A percentile compares a stretch with the other conserved stretches of the same genome.
Evolutionary conservation across 208 protist genomes (phyloP).

Genomic region (Leishmania aethiopica): DNA sequence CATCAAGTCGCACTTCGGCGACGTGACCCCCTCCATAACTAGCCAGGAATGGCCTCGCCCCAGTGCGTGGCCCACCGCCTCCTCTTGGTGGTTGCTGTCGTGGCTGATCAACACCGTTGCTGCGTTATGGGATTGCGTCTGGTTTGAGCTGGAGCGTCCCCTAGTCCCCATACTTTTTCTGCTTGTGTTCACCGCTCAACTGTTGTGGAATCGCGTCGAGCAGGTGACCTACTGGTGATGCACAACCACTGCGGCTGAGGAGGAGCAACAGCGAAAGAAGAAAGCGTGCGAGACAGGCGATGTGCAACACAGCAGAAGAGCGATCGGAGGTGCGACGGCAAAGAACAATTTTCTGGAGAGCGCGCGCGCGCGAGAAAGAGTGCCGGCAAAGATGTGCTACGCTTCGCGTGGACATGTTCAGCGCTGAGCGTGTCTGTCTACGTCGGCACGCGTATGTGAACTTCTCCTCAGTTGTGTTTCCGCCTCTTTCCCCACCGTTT

Average conservation of each 20-base stretch:
- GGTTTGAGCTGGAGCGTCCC: slow-evolving; percentile 14
- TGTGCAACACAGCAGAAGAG: not conserved
- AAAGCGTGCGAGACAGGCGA: not conserved
- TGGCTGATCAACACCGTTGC: slow-evolving; percentile 5
- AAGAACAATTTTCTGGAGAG: not conserved
- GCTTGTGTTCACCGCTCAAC: slow-evolving; percentile 17
- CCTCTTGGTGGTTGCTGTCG: slow-evolving; percentile 7
- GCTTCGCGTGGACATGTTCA: too few relatives aligned
- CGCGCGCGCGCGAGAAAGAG: not conserved
- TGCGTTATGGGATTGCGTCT: slow-evolving; percentile 7
- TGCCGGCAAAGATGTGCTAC: too few relatives aligned
- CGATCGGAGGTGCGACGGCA: not conserved
- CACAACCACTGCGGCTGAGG: not conserved
- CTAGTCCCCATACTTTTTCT: slow-evolving; percentile 17
- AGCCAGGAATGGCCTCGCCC: not conserved
- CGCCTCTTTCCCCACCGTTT: not conserved
- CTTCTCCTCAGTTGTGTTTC: not conserved
- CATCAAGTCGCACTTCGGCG: slow-evolving; percentile 14
- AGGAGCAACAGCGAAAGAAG: not conserved
- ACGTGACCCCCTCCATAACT: not conserved
- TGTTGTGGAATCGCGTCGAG: slow-evolving; percentile 23
- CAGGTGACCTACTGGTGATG: slow-evolving; percentile 27
- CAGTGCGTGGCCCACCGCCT: not conserved
- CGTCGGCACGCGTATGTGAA: not conserved
- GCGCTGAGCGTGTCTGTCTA: not conserved